These are phyloP conservation scores for Hymenoscyphus albidus DNA, from an alignment of 2,329 filamentous ascomycete species.

Conservation along the genomic window DNA sequence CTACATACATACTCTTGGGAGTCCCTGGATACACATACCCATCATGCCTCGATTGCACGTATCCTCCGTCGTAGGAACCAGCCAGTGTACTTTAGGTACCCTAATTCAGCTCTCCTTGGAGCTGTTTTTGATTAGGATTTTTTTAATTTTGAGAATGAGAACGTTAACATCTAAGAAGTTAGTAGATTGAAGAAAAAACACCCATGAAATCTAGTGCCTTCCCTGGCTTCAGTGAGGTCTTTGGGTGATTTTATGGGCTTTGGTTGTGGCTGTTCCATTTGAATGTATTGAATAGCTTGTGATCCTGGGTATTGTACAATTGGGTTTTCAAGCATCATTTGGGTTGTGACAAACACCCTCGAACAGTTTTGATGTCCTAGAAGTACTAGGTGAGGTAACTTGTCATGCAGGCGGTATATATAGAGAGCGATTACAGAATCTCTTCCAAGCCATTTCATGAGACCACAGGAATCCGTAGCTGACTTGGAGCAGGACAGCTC, in stretches of 20 bases:
- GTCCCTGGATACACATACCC: slow-evolving; percentile 27
- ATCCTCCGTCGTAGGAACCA: slow-evolving; percentile 4
- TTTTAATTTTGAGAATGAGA: background rate
- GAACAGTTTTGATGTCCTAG: no score
- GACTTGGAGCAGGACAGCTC: no score
- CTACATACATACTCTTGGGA: slow-evolving; percentile 21
- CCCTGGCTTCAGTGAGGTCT: background rate
- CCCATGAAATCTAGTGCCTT: background rate
- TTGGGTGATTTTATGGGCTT: background rate
- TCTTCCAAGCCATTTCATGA: no score
- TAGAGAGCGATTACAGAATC: no score
- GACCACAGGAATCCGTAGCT: no score
- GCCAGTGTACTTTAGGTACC: slow-evolving; percentile 8
- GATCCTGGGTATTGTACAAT: no score
- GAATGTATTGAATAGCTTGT: no score
- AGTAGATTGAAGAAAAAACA: background rate
- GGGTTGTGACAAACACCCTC: no score
- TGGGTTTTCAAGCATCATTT: no score
- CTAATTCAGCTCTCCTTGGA: slow-evolving; percentile 5
- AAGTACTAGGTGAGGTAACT: no score
- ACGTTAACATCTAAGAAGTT: background rate
- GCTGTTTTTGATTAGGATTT: slow-evolving; percentile 16
- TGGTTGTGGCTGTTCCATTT: no score
- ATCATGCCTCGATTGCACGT: slow-evolving; percentile 17
- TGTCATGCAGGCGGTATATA: no score